A percentile compares a stretch with the other conserved stretches of the same genome.
Conservation (phyloP, 805 yeast species). For the Metschnikowia proteae region DNA sequence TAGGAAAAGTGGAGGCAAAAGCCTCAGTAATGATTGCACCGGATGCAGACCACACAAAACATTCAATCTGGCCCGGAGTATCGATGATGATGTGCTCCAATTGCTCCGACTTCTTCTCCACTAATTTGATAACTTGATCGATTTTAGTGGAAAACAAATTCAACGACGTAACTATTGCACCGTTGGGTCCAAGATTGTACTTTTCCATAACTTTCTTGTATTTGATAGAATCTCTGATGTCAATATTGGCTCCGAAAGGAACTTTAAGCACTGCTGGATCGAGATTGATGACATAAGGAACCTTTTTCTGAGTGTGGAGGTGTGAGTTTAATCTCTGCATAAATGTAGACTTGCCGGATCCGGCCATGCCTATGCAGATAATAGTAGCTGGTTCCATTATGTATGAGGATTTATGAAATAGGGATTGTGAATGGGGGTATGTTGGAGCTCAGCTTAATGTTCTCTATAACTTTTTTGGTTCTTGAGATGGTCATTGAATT, state of each 20-base stretch:
- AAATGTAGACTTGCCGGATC: constrained; percentile 93
- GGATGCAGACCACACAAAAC: constrained; percentile 97
- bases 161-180: constrained; percentile 94
- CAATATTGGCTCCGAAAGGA: constrained; percentile 94
- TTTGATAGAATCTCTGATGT: constrained; percentile 92
- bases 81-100: constrained; percentile 76
- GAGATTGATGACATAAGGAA: constrained; percentile 89
- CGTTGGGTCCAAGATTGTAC: constrained; percentile 93
- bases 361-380: constrained; percentile 52
- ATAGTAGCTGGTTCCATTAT: constrained; percentile 28
- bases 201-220: constrained; percentile 96
- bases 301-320: constrained; percentile 62
- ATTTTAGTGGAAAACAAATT: constrained; percentile 92
- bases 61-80: constrained; percentile 98
- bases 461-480: background rate
- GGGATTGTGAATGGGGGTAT: background rate
- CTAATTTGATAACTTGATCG: constrained; percentile 85
- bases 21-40: constrained; percentile 96
- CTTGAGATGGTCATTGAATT: constrained; percentile 2
- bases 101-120: constrained; percentile 68
- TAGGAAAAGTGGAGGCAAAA: constrained; percentile 92
- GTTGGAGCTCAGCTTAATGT: background rate
- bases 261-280: constrained; percentile 95
- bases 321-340: constrained; percentile 93
- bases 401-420: background rate